phyloP scores from a whole-genome alignment of 2,329 filamentous ascomycete genomes.

The Harringtonia lauricola region DNA sequence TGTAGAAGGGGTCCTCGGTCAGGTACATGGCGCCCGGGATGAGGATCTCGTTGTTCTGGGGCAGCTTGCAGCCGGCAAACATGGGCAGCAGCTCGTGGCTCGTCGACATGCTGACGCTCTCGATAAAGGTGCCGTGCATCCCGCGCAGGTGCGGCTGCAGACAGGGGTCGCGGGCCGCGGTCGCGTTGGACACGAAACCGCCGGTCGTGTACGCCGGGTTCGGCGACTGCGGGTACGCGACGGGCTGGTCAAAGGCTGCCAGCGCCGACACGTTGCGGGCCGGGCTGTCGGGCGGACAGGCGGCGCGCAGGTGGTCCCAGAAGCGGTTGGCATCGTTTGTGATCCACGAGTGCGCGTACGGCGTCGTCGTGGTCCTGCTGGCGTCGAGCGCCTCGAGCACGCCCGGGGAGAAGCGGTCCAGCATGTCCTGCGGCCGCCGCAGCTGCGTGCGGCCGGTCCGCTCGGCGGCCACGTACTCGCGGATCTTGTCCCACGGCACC shows the following conservation, averaged over 20 bases:
- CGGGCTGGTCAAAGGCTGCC: conserved; percentile 18
- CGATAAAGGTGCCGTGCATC: conserved; percentile 42
- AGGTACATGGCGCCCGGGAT: conserved; percentile 54
- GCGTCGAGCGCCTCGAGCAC: conserved; percentile 20
- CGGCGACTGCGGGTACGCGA: conserved; percentile 6
- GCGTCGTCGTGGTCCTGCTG: conserved; percentile 6
- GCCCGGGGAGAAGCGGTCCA: conserved; percentile 31
- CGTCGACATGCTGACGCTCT: conserved; percentile 35
- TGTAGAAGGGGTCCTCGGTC: conserved; percentile 43
- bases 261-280: conserved; percentile 26
- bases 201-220: conserved; percentile 18
- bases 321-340: conserved; percentile 34
- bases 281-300: conserved; percentile 44
- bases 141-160: conserved; percentile 34
- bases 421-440: conserved; percentile 26
- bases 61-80: conserved; percentile 48
- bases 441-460: conserved; percentile 29
- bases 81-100: conserved; percentile 42
- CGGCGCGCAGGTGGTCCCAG: conserved; percentile 46
- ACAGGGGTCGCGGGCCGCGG: conserved; percentile 41
- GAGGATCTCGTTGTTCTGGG: conserved; percentile 48
- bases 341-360: conserved; percentile 36
- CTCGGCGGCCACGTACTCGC: conserved; percentile 37
- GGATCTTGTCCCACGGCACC: conserved; percentile 45
- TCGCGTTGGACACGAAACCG: conserved; percentile 44